These are phyloP conservation scores for Pisolithus marmoratus DNA, from an alignment of 768 basidiomycete genomes.

Conservation along the genomic window DNA sequence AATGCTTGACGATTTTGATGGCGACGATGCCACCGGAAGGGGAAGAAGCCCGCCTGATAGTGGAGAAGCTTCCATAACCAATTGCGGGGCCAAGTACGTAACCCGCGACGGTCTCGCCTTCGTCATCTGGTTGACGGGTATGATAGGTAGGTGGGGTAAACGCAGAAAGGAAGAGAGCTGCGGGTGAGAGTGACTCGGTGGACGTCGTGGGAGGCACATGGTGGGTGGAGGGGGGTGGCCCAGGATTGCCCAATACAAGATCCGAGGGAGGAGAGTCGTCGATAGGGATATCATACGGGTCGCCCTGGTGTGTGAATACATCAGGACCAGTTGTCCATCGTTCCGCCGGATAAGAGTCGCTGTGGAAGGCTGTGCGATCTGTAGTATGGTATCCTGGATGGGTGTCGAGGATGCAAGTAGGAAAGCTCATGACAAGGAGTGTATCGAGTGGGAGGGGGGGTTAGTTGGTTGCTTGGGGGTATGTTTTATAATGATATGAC, in stretches of 20 bases:
- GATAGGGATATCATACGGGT: neutral
- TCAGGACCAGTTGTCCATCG: constrained; percentile 9
- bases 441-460: no score
- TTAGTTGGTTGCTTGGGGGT: no score
- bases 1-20: constrained; percentile 73
- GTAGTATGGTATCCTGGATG: no score
- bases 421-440: no score
- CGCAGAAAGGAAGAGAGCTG: constrained; percentile 67
- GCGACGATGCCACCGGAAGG: constrained; percentile 66
- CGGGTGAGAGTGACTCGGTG: constrained; percentile 44
- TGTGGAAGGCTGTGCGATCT: constrained; percentile 2
- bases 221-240: neutral
- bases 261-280: constrained; percentile 13
- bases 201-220: neutral
- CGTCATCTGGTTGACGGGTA: constrained; percentile 48
- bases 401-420: no score
- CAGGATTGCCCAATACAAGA: constrained; percentile 21
- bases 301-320: neutral
- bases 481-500: no score
- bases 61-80: constrained; percentile 78
- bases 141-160: constrained; percentile 42
- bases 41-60: constrained; percentile 64
- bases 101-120: constrained; percentile 61
- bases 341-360: constrained; percentile 4
- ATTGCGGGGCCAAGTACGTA: constrained; percentile 74